phyloP scores from a whole-genome alignment of 179 eudicot species.

The Heliamphora pulchella region DNA sequence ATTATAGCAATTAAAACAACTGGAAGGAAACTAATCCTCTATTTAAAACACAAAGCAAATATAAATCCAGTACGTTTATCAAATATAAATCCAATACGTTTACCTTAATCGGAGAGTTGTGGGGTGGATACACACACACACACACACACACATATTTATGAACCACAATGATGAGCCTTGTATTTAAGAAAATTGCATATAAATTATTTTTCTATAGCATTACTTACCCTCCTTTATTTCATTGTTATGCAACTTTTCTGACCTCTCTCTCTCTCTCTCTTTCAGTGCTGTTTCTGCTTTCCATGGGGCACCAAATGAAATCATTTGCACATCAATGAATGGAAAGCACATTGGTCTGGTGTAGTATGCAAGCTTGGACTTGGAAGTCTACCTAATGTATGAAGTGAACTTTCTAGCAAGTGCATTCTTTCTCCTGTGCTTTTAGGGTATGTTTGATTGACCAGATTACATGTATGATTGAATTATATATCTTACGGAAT shows the following conservation, averaged over 20 bases:
- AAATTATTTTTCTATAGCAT: background rate
- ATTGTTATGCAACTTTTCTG: background rate
- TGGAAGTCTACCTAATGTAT: slow-evolving; percentile 14
- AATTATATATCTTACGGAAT: no score
- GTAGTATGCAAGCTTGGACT: slow-evolving; percentile 7
- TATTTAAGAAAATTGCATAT: background rate
- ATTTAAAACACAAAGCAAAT: no score
- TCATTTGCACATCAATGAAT: background rate
- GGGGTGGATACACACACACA: no score
- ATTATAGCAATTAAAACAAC: background rate
- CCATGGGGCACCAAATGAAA: slow-evolving; percentile 57
- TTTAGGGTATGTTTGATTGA: background rate
- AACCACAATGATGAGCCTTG: background rate
- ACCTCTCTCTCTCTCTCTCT: slow-evolving; percentile 5
- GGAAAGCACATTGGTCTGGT: background rate
- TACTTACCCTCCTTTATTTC: background rate
- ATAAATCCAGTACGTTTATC: no score
- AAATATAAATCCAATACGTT: no score
- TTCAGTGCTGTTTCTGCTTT: slow-evolving; percentile 57
- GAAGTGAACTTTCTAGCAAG: slow-evolving; percentile 11
- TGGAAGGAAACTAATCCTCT: background rate
- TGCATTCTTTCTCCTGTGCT: slow-evolving; percentile 15
- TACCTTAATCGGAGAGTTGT: no score
- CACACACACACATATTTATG: background rate
- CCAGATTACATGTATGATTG: no score